phyloP scores from a whole-genome alignment of 2,329 filamentous ascomycete genomes.

The Fusarium sp. region DNA sequence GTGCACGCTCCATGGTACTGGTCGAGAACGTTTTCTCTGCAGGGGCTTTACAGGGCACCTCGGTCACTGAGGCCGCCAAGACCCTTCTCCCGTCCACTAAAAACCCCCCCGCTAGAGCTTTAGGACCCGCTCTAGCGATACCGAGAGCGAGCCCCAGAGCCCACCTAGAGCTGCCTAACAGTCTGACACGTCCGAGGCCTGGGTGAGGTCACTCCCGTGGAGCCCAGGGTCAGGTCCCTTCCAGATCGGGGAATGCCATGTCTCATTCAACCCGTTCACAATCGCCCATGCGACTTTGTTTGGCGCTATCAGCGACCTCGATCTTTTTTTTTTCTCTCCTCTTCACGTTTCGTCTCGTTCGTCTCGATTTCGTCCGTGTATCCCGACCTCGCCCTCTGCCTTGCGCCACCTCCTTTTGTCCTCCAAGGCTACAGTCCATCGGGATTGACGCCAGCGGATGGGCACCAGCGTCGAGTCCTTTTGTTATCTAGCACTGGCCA shows the following conservation, averaged over 20 bases:
- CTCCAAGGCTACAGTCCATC: conserved; percentile 11
- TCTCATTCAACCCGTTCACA: conserved; percentile 23
- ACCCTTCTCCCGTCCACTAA: conserved; percentile 19
- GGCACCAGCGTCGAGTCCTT: conserved; percentile 22
- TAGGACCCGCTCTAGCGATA: conserved; percentile 8
- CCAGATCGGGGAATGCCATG: conserved; percentile 37
- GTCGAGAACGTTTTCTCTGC: neutral
- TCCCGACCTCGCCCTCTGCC: neutral
- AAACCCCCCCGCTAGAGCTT: conserved; percentile 20
- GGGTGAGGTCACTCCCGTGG: conserved; percentile 24
- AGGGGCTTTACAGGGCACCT: conserved; percentile 25
- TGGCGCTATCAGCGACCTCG: conserved; percentile 11
- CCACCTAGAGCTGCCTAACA: conserved; percentile 20
- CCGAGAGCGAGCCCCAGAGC: conserved; percentile 1
- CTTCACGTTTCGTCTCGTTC: conserved; percentile 1
- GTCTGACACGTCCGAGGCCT: neutral
- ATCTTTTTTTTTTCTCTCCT: conserved; percentile 2
- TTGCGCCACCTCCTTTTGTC: conserved; percentile 8
- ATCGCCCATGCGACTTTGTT: conserved; percentile 23
- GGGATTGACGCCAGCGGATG: conserved; percentile 11
- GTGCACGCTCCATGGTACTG: neutral
- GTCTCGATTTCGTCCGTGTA: neutral
- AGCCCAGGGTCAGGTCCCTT: conserved; percentile 32
- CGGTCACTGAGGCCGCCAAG: conserved; percentile 20
- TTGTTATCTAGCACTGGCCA: conserved; percentile 21